Conservation (phyloP, 768 basidiomycete species). For the Atractiella rhizophila region DNA sequence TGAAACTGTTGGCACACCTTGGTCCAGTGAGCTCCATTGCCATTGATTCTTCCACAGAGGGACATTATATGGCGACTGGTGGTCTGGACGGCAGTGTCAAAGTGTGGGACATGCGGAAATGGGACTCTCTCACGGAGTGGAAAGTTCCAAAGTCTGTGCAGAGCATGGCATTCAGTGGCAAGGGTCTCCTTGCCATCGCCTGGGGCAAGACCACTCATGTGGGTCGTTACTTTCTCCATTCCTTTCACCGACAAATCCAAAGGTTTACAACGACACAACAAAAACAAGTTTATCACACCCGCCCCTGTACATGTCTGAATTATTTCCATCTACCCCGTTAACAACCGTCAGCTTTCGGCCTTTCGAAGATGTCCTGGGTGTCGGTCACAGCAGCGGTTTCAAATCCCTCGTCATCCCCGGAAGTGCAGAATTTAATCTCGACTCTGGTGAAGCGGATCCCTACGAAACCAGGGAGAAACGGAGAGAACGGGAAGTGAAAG, state of each 20-base stretch:
- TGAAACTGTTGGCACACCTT: constrained; percentile 69
- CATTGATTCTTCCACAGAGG: constrained; percentile 52
- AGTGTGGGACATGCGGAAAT: constrained; percentile 90
- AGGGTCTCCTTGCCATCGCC: constrained; percentile 55
- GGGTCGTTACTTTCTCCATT: neutral
- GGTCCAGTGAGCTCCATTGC: constrained; percentile 59
- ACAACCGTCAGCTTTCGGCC: constrained; percentile 58
- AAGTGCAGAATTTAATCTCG: constrained; percentile 80
- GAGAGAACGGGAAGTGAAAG: constrained; percentile 71
- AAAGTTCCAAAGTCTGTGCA: constrained; percentile 22
- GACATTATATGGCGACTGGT: constrained; percentile 70
- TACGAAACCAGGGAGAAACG: constrained; percentile 61
- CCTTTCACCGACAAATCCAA: neutral
- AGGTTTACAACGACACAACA: constrained; percentile 36
- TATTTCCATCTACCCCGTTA: constrained; percentile 54
- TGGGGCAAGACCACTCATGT: constrained; percentile 33
- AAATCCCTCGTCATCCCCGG: constrained; percentile 76
- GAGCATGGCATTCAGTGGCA: constrained; percentile 56
- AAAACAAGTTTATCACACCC: constrained; percentile 22
- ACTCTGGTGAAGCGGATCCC: constrained; percentile 76
- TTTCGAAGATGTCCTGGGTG: constrained; percentile 56
- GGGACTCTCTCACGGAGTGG: constrained; percentile 74
- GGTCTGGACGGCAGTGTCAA: constrained; percentile 74
- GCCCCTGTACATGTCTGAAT: constrained; percentile 57
- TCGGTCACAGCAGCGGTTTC: constrained; percentile 50